These are phyloP conservation scores for Aphanomyces cochlioides DNA, from an alignment of 352 stramenopile species.

Conservation along the genomic window DNA sequence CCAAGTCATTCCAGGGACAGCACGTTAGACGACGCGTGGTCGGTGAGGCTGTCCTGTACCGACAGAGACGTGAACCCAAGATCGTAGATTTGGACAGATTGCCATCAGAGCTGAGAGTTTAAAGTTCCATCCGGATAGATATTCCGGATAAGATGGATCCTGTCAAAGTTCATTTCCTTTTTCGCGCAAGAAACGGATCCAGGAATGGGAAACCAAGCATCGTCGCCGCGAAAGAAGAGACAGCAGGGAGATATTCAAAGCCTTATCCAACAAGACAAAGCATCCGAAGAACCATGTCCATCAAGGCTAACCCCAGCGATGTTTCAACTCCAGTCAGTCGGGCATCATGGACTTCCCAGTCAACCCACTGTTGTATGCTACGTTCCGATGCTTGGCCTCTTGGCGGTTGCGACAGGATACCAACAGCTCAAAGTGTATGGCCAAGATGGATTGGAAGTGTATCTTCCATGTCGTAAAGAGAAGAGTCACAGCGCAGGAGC, in stretches of 20 bases:
- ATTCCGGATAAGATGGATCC: slow-evolving; percentile 1
- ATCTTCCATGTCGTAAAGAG: slow-evolving; percentile 37
- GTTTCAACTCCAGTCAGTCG: slow-evolving; percentile 48
- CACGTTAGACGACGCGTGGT: too few species aligned
- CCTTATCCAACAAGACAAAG: neutral
- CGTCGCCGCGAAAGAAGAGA: slow-evolving; percentile 17
- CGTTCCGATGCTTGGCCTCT: slow-evolving; percentile 55
- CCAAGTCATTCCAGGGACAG: too few species aligned
- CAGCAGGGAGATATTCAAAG: neutral
- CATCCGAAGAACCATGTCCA: neutral
- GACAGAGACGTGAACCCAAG: too few species aligned
- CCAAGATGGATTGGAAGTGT: slow-evolving; percentile 51
- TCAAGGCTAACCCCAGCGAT: slow-evolving; percentile 37
- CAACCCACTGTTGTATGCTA: slow-evolving; percentile 58
- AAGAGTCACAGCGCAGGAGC: slow-evolving; percentile 31
- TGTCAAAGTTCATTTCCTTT: neutral
- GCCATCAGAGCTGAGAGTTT: too few species aligned
- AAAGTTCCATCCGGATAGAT: neutral
- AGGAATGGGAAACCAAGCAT: slow-evolving; percentile 14
- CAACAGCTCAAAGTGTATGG: slow-evolving; percentile 69
- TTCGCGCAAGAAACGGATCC: slow-evolving; percentile 12
- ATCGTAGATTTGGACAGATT: too few species aligned
- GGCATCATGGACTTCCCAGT: slow-evolving; percentile 65
- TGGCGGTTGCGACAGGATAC: slow-evolving; percentile 62
- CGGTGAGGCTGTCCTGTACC: too few species aligned